Conservation (phyloP, 2,329 filamentous ascomycete species). For the Diplodia mutila region DNA sequence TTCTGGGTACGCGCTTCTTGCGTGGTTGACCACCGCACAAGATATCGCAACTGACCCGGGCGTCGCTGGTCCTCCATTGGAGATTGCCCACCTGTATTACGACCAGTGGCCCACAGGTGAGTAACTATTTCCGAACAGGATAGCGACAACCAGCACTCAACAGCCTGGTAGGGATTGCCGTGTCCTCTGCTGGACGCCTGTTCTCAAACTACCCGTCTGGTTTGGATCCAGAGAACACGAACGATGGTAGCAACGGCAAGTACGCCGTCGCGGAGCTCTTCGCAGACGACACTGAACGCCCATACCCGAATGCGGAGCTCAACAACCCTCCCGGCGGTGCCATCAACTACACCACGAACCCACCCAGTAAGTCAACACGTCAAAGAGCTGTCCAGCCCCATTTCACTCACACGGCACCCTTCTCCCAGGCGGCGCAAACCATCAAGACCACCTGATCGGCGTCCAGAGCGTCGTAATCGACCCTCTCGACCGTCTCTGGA, state of each 20-base stretch:
- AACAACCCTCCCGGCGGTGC: slow-evolving; percentile 56
- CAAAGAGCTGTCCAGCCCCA: too few species aligned
- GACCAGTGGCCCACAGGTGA: slow-evolving; percentile 54
- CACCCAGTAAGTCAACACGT: slow-evolving; percentile 38
- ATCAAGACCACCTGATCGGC: slow-evolving; percentile 55
- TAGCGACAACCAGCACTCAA: neutral
- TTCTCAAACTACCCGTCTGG: slow-evolving; percentile 58
- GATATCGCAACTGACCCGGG: slow-evolving; percentile 40
- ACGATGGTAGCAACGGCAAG: slow-evolving; percentile 45
- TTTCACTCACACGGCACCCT: neutral
- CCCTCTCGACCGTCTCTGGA: slow-evolving; percentile 55
- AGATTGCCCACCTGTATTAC: slow-evolving; percentile 56
- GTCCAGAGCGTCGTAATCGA: slow-evolving; percentile 59
- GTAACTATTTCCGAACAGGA: too few species aligned
- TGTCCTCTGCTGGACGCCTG: slow-evolving; percentile 54
- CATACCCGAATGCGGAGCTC: slow-evolving; percentile 49
- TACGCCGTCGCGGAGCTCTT: slow-evolving; percentile 56
- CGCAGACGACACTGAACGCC: slow-evolving; percentile 48
- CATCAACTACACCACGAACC: slow-evolving; percentile 56
- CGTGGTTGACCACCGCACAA: slow-evolving; percentile 8
- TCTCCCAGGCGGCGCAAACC: slow-evolving; percentile 48
- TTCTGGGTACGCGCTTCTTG: neutral
- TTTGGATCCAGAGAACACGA: slow-evolving; percentile 54
- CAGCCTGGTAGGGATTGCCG: slow-evolving; percentile 49
- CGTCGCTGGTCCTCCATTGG: slow-evolving; percentile 48